Evolutionary conservation across 1,139 yeast genomes (phyloP).

Genomic region (Schwanniomyces etchellsii): DNA sequence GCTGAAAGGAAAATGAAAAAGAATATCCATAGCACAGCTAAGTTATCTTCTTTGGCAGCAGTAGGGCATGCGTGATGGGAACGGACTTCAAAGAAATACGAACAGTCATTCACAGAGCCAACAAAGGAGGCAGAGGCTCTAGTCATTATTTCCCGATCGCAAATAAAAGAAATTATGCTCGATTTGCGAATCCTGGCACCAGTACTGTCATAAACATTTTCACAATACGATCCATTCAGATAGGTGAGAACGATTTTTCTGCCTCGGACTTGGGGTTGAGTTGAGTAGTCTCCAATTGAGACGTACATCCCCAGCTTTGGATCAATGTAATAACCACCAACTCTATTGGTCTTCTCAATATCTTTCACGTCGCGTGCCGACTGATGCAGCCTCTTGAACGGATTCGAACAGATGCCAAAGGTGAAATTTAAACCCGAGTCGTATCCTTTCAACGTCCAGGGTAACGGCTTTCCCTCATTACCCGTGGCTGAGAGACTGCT

Average conservation of each 20-base stretch:
- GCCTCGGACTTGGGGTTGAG: constrained; percentile 64
- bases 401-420: constrained; percentile 70
- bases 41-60: constrained; percentile 51
- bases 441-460: constrained; percentile 68
- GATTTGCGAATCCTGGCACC: constrained; percentile 51
- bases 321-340: constrained; percentile 68
- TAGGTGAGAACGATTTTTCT: constrained; percentile 68
- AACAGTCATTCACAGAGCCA: constrained; percentile 71
- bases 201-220: constrained; percentile 22
- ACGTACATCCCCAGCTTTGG: constrained; percentile 40
- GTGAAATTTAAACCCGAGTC: constrained; percentile 75
- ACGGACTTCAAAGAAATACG: constrained; percentile 78
- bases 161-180: constrained; percentile 66
- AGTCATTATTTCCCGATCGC: constrained; percentile 69
- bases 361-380: constrained; percentile 26
- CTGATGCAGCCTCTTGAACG: constrained; percentile 38
- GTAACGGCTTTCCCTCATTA: constrained; percentile 38
- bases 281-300: constrained; percentile 63
- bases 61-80: constrained; percentile 89
- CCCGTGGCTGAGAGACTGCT: constrained; percentile 42
- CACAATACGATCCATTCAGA: constrained; percentile 67
- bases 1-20: constrained; percentile 50
- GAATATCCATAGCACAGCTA: constrained; percentile 58
- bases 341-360: constrained; percentile 40
- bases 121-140: constrained; percentile 67